Percentiles rank a stretch among this genome's conserved stretches.
These are phyloP conservation scores for Aspergillus ruber DNA, from an alignment of 2,329 filamentous ascomycete genomes.

Conservation along the genomic window DNA sequence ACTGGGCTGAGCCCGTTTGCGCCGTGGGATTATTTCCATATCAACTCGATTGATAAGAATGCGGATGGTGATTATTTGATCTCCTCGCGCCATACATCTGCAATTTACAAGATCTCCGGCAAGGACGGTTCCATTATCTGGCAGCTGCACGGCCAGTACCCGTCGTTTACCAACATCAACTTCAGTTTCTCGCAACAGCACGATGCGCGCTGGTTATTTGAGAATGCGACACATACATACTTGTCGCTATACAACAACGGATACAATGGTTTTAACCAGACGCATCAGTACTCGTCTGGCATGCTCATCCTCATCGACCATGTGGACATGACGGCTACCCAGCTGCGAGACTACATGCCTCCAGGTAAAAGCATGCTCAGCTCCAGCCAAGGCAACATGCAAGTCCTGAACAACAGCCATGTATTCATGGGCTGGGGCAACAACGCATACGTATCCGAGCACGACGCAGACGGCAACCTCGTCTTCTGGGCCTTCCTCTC, in stretches of 20 bases:
- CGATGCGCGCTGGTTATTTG: conserved; percentile 34
- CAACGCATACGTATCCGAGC: conserved; percentile 34
- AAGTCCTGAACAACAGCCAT: conserved; percentile 32
- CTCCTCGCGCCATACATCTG: conserved; percentile 35
- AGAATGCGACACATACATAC: conserved; percentile 33
- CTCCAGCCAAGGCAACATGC: conserved; percentile 36
- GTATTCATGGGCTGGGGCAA: conserved; percentile 40
- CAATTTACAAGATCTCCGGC: conserved; percentile 38
- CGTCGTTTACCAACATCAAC: conserved; percentile 32
- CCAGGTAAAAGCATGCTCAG: conserved; percentile 21
- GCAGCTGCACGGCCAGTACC: conserved; percentile 31
- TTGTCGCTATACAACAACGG: conserved; percentile 39
- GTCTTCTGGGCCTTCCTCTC: conserved; percentile 33
- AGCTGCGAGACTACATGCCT: conserved; percentile 26
- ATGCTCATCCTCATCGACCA: conserved; percentile 37
- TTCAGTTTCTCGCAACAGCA: conserved; percentile 41
- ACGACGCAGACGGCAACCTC: conserved; percentile 30
- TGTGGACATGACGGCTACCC: conserved; percentile 27
- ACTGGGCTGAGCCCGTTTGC: conserved; percentile 41
- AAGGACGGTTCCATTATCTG: conserved; percentile 34
- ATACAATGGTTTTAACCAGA: conserved; percentile 35
- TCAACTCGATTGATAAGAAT: conserved; percentile 40
- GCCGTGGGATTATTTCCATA: conserved; percentile 42
- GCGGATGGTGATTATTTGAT: conserved; percentile 36
- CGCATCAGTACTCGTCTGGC: conserved; percentile 32